Conservation (phyloP, 129 eudicot genomes). For the Chrysanthemum lavandulifolium region DNA sequence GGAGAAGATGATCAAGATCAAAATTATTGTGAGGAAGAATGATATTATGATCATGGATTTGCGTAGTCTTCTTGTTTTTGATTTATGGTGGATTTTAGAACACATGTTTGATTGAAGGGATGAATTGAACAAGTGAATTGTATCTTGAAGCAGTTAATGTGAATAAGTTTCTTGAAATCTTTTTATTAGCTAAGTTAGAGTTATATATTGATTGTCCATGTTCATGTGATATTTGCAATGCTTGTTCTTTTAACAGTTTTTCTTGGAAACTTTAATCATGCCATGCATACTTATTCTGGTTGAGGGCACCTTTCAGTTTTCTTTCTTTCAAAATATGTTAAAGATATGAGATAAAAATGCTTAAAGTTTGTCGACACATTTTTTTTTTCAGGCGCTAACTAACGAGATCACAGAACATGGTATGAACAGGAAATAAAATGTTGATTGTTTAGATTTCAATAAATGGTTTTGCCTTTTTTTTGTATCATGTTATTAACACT, state of each 20-base stretch:
- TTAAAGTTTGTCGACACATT: too few relatives aligned
- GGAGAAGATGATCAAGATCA: constrained; percentile 27
- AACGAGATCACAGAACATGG: too few relatives aligned
- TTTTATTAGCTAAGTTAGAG: constrained; percentile 2
- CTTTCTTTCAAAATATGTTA: neutral
- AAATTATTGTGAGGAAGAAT: constrained; percentile 28
- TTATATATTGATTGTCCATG: constrained; percentile 27
- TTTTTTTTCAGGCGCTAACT: too few relatives aligned
- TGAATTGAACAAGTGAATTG: constrained; percentile 9
- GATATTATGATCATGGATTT: constrained; percentile 32
- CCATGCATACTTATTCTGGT: constrained; percentile 5
- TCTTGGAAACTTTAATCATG: constrained; percentile 19
- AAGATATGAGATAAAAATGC: neutral
- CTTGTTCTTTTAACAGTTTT: constrained; percentile 4
- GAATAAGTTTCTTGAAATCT: neutral
- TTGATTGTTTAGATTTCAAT: too few relatives aligned
- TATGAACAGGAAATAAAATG: too few relatives aligned
- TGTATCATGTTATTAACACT: neutral
- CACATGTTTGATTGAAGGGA: constrained; percentile 18
- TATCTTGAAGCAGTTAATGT: neutral
- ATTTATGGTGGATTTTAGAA: constrained; percentile 15
- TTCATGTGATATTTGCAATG: constrained; percentile 17
- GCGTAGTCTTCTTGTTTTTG: constrained; percentile 28
- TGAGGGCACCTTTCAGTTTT: neutral
- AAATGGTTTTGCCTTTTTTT: neutral